Evolutionary conservation across 805 yeast genomes (phyloP), one percentile per base, ranked within the genome.

Genomic region (Ogataea glucozyma): DNA sequence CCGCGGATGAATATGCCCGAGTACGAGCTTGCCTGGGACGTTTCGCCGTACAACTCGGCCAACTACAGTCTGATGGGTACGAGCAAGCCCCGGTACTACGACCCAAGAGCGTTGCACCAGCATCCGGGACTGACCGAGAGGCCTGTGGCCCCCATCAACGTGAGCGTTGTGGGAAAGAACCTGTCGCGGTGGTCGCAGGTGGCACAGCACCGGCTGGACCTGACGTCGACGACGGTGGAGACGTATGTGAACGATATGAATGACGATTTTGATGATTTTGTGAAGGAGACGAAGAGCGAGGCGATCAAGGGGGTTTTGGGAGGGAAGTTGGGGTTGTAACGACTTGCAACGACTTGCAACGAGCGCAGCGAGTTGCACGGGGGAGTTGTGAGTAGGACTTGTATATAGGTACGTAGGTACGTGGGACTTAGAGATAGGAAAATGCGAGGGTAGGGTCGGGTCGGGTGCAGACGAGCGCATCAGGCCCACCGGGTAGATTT

Each of bases 1-100:
- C 38, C 33, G 66, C 73, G 35, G 4, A 16, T 71, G 83, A 37
- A 44, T 4, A 9, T 38, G 5, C 50, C 47, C 20, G 95, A 87
- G 52, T 76, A 81, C 40, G 71, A 69, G 16, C 61, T 84, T 43
- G 85, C 84, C 44, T 48, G 78, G 75, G 43, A 69, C 64, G 49
- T 63, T 2, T 65, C 70, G 11, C 68, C 70, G 5, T 64, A 64
- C 51, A 66, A 66, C 41, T 62, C 69, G 4, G 52, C 53, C 7
- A 66, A 66, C 35, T 54, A 49, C 38, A 50, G 46, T 3, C 33
- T 62, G n/a, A 44, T 61, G 38, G 62, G 61, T 9, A 38, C 53
- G 1, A 13, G 57, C 6, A 56, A 59, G 20, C 67, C 67, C 5
- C 48, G 53, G 17, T 63, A 62, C 35, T 63, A 55, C 33, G 65